Evolutionary conservation across 2,329 filamentous ascomycete species (phyloP), one percentile per base, ranked within the genome.

Genomic region (Pseudocercospora eumusae): DNA sequence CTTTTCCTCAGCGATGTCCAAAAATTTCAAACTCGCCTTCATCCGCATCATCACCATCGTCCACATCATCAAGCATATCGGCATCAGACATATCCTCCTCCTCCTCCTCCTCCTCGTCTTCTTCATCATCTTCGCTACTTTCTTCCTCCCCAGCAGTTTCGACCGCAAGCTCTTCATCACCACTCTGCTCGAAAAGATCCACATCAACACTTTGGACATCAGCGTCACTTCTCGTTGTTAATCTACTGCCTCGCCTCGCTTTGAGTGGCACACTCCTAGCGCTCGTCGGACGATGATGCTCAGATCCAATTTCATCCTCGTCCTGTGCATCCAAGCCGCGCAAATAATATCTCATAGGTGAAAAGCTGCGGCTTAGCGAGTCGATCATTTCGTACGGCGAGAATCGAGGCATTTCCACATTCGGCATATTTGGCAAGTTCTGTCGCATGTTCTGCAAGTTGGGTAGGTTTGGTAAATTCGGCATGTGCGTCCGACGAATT

Each of bases 301-400:
- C 15, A 23, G 20, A 53, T 6, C 60, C 61, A 10, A 25, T 49
- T 20, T 56, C 42, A n/a, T 61, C 58, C 10, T 56, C 64, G 20
- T 71, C 70, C 9, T 57, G 53, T 10, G 66, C 60, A 62, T 75
- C 74, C 31, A 72, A 55, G 7, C 72, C 72, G 44, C 72, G 68
- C 7, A 81, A 64, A 50, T 81, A 81, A 57, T 79, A 79, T 13
- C 79, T 70, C 66, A 81, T 79, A 4, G 80, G 80, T 0, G 75
- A 75, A 0, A 82, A 64, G 33, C 77, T 78, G 49, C 79, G 73
- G 6, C 76, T 77, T 23, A 82, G 75, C 0, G 79, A 75, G 54
- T 80, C 77, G 7, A 82, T 69, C 64, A 81, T 79, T 45, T 80
- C 79, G 61, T 79, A 79, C 0, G 79, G 75, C 4, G 76, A 76